Percentiles rank a stretch among this genome's conserved stretches.
phyloP scores from a whole-genome alignment of 148 eudicot genomes.

The Rhododendron simsii region DNA sequence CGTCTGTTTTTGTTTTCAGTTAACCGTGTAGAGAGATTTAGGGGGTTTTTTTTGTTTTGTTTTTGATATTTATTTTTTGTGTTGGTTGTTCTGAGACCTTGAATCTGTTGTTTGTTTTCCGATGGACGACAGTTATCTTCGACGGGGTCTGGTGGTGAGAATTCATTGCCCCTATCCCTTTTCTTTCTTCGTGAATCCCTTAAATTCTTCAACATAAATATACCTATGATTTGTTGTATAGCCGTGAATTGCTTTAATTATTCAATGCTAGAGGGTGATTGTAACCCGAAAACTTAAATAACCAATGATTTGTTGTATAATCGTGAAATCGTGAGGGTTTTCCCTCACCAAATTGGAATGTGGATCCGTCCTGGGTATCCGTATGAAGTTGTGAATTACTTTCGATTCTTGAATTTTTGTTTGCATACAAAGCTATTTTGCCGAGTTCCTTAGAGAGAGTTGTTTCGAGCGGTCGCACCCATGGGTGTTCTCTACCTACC shows the following conservation, averaged over 20 bases:
- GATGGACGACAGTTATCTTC: conserved; percentile 35
- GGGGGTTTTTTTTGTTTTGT: background rate
- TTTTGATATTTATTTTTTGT: background rate
- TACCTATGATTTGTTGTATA: background rate
- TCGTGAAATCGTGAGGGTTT: background rate
- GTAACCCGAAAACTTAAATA: background rate
- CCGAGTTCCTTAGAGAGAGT: background rate
- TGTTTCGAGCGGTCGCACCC: background rate
- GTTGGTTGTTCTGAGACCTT: background rate
- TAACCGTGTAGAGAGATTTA: background rate
- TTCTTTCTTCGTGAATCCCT: background rate
- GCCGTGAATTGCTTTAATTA: background rate
- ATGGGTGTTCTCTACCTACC: background rate
- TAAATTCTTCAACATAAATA: background rate
- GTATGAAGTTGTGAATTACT: background rate
- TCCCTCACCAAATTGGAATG: background rate
- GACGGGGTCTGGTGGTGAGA: conserved; percentile 44
- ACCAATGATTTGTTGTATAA: background rate
- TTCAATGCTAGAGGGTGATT: background rate
- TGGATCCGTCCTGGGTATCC: background rate
- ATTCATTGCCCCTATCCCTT: conserved; percentile 5
- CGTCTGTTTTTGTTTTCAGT: background rate
- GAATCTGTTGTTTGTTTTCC: conserved; percentile 11
- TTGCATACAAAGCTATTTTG: background rate
- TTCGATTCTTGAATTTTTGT: background rate